Evolutionary conservation across 257 asterid genomes (phyloP).

Genomic region (Ophiorrhiza pumila): DNA sequence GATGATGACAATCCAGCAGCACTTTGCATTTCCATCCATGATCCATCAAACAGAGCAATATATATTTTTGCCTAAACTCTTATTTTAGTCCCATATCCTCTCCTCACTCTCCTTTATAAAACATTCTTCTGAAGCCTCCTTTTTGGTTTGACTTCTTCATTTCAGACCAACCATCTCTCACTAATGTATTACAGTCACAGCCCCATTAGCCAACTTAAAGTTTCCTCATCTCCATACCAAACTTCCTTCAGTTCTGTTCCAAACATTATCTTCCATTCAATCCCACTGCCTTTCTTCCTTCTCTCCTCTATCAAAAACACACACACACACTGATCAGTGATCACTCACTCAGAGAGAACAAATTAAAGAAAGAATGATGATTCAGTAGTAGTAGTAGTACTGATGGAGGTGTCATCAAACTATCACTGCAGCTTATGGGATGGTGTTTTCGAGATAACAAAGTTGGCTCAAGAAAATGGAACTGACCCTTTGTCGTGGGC

Average conservation of each 20-base stretch:
- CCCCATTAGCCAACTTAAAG: not conserved
- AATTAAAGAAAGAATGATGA: constrained; percentile 24
- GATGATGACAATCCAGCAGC: not conserved
- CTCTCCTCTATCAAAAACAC: not conserved
- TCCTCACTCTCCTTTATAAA: not conserved
- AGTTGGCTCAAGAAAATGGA: constrained; percentile 68
- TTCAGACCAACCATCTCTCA: constrained; percentile 29
- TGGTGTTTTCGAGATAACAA: constrained; percentile 59
- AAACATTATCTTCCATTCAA: constrained; percentile 5
- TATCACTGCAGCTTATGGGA: constrained; percentile 50
- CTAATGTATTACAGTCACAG: not conserved
- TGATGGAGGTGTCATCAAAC: constrained; percentile 44
- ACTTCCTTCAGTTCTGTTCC: not conserved
- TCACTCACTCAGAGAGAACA: constrained; percentile 12
- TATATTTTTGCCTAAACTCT: constrained; percentile 3
- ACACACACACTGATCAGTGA: too few species aligned
- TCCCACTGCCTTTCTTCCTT: not conserved
- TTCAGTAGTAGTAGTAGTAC: constrained; percentile 18
- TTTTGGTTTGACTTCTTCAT: constrained; percentile 36
- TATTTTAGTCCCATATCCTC: constrained; percentile 8
- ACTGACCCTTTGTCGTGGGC: constrained; percentile 83
- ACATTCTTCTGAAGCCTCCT: constrained; percentile 7
- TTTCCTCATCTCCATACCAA: not conserved
- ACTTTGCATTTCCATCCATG: constrained; percentile 17
- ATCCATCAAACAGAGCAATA: constrained; percentile 9